phyloP scores from a whole-genome alignment of 2,329 filamentous ascomycete species.

The Cercospora sojina region DNA sequence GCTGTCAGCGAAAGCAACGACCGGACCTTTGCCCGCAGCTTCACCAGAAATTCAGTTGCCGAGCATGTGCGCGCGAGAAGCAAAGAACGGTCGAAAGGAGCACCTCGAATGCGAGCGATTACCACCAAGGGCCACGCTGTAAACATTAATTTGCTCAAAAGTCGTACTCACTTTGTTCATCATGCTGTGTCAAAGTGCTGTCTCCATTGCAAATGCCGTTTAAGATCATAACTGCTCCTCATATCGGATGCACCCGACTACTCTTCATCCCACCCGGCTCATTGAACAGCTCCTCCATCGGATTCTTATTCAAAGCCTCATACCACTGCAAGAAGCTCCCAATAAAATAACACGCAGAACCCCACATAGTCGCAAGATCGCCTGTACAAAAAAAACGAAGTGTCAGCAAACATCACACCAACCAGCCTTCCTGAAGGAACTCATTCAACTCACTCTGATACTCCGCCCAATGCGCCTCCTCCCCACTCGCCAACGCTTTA shows the following conservation, averaged over 20 bases:
- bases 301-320: conserved; percentile 33
- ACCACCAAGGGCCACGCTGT: no score
- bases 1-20: no score
- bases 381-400: background rate
- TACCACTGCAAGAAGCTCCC: conserved; percentile 35
- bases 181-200: no score
- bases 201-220: no score
- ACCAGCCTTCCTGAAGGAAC: no score
- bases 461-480: conserved; percentile 18
- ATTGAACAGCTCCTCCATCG: conserved; percentile 28
- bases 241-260: conserved; percentile 26
- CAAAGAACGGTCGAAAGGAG: background rate
- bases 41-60: no score
- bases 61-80: no score
- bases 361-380: conserved; percentile 32
- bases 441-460: conserved; percentile 26
- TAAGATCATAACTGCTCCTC: no score
- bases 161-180: no score
- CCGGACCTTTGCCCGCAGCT: no score
- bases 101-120: no score
- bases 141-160: no score
- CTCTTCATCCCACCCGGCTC: conserved; percentile 30
- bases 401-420: background rate
- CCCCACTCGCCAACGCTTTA: conserved; percentile 10
- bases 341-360: conserved; percentile 30